Base-by-base conservation (phyloP, 306 rosid genomes). In the Mimosa bimucronata region DNA sequence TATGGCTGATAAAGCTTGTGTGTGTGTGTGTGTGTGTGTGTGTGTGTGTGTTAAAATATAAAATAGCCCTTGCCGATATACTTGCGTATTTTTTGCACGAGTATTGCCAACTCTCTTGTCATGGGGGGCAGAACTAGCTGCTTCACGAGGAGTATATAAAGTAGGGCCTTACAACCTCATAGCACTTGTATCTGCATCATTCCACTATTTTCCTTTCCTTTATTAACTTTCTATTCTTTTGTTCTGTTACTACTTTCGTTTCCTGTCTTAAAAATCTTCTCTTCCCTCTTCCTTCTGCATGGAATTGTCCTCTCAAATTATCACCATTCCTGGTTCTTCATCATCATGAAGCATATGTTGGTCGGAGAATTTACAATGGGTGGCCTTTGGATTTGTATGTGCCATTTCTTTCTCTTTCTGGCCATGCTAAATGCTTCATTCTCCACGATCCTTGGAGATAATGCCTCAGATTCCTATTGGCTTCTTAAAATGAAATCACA, bases 401-500 rank as follows among this genome's bases (percentile, higher is more conserved):
- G 77, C 72, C 87, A 57, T 66, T 75, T 89, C 61, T 28, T 88
- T 76, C 82, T 95, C 82, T 30, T 86, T 66, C 76, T 86, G 68
- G 81, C 76, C 74, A 72, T 80, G 46, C 79, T 91, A 46, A 46
- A 55, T 65, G 55, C 83, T 78, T 13, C 81, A 82, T 86, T 87
- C 69, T 69, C 69, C 74, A 68, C 86, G 71, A 1, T 88, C 82
- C 62, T 70, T 45, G 91, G 84, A 31, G 86, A 89, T 40, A 48
- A 74, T 65, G 75, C 78, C 38, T 73, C 88, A 78, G 94, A 86
- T 64, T 82, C 97, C 69, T 55, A 48, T 61, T 84, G 83, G 88
- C 96, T 95, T 83, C 91, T 91, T 77, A 89, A 83, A 79, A 81
- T 92, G 30, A 95, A 91, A 84, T 91, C 97, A 53, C 85, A 93